Base-by-base conservation (phyloP, 768 basidiomycete species). In the Multifurca ochricompacta region DNA sequence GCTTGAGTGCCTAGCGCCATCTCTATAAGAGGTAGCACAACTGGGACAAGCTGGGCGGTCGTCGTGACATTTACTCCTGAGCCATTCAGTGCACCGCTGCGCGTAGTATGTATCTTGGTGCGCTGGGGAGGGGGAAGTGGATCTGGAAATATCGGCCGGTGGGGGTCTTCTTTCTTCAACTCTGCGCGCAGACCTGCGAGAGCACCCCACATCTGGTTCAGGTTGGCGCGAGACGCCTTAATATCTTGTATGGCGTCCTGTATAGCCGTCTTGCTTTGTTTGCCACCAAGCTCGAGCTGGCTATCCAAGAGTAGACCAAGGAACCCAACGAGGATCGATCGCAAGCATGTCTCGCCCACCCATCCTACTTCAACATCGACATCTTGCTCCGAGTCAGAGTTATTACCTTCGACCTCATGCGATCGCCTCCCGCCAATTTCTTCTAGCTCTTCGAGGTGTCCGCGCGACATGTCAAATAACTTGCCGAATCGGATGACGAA, bases 321-420 rank as follows among this genome's bases (percentile, higher is more conserved):
- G 9, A 90, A 70, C 10, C 80, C 79, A 7, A 82, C 50, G n/a
- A 88, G 62, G 31, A 90, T 69, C 1, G 83, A 74, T 61, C 80
- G 85, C 31, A 79, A 67, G 56, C 85, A 85, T 1, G 72, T 65
- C 59, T 87, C 85, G 64, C 78, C 79, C 44, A 85, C 75, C 87
- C 87, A 88, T 1, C 69, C 70, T 16, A 71, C 62, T 23, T 72
- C 63, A 4, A 60, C 61, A 59, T 45, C 53, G 21, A 59, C 31
- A 19, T 52, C 41, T 39, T 62, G 63, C 31, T 46, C 54, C 23
- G 62, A 64, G 6, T 50, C 56, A 16, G 42, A 44, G 0, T 69
- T 67, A 6, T 67, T 65, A 0, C 74, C 75, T 7, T 74, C 74
- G 19, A 74, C 69, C 3, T 71, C 72, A n/a, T 68, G 68, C 13